Percentiles rank a stretch among this genome's conserved stretches.
These are phyloP conservation scores for Salvia sclarea DNA, from an alignment of 305 asterid genomes.

Conservation along the genomic window DNA sequence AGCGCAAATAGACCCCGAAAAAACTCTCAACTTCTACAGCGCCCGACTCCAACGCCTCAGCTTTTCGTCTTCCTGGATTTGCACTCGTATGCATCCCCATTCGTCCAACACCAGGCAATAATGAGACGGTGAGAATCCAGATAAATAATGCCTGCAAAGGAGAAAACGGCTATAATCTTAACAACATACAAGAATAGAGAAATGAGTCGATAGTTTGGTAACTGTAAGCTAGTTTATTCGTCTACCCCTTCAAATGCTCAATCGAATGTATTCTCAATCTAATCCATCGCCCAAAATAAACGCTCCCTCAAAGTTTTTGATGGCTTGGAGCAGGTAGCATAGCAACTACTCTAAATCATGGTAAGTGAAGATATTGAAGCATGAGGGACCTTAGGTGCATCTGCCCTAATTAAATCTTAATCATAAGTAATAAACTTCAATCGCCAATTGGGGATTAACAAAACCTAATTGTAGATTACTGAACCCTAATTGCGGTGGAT, in stretches of 20 bases:
- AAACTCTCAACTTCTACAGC: constrained; percentile 32
- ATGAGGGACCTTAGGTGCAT: too few relatives aligned
- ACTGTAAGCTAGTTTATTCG: background rate
- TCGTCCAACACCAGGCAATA: background rate
- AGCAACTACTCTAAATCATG: background rate
- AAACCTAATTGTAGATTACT: too few relatives aligned
- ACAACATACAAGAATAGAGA: background rate
- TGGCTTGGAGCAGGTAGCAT: background rate
- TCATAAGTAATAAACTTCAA: too few relatives aligned
- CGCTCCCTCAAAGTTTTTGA: background rate
- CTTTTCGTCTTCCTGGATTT: constrained; percentile 14
- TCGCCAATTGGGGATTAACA: too few relatives aligned
- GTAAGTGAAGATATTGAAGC: too few relatives aligned
- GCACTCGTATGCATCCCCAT: constrained; percentile 5
- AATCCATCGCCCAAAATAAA: background rate
- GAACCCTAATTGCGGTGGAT: too few relatives aligned
- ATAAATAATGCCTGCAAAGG: constrained; percentile 19
- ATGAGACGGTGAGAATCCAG: constrained; percentile 4
- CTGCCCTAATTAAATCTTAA: too few relatives aligned
- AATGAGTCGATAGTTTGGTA: background rate
- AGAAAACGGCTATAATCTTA: background rate
- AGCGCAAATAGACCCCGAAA: constrained; percentile 26
- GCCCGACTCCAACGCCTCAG: constrained; percentile 27
- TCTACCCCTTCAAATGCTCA: background rate
- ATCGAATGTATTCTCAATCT: background rate